These are phyloP conservation scores for Tricholoma matsutake DNA, from an alignment of 768 basidiomycete species.

Conservation along the genomic window DNA sequence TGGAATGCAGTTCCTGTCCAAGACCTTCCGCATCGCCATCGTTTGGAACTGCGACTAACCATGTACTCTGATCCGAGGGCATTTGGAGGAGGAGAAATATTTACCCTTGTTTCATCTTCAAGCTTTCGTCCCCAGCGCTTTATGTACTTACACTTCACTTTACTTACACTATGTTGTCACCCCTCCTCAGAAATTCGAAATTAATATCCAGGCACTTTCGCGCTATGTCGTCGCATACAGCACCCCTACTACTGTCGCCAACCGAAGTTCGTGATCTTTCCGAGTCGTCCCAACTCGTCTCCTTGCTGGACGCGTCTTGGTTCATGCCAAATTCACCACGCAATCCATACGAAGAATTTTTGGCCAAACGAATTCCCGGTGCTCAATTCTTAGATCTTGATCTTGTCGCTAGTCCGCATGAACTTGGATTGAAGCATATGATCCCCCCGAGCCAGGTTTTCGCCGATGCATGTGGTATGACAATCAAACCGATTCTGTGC, in stretches of 20 bases:
- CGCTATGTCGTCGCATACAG: constrained; percentile 36
- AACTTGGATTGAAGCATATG: constrained; percentile 90
- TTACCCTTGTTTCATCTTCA: constrained; percentile 16
- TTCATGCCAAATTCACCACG: constrained; percentile 89
- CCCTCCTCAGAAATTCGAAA: constrained; percentile 2
- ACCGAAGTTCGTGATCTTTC: constrained; percentile 38
- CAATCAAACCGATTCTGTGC: neutral
- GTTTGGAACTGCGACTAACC: constrained; percentile 85
- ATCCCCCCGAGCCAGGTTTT: constrained; percentile 75
- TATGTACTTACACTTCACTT: constrained; percentile 1
- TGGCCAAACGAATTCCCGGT: constrained; percentile 61
- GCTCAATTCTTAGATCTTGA: constrained; percentile 82
- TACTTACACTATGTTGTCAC: neutral
- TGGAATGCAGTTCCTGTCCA: constrained; percentile 59
- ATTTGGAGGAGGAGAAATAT: constrained; percentile 39
- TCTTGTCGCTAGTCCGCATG: constrained; percentile 67
- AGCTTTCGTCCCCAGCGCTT: neutral
- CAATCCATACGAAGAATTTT: constrained; percentile 66
- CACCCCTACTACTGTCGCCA: constrained; percentile 54
- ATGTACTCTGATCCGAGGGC: constrained; percentile 96
- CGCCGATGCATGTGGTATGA: constrained; percentile 76
- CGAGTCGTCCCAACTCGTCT: constrained; percentile 31
- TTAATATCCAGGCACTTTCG: constrained; percentile 15
- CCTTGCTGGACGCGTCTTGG: constrained; percentile 80
- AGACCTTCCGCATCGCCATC: constrained; percentile 83